Percentiles rank a stretch among this genome's conserved stretches.
phyloP scores from a whole-genome alignment of 2,329 filamentous ascomycete genomes.

The Epichloe gansuensis region DNA sequence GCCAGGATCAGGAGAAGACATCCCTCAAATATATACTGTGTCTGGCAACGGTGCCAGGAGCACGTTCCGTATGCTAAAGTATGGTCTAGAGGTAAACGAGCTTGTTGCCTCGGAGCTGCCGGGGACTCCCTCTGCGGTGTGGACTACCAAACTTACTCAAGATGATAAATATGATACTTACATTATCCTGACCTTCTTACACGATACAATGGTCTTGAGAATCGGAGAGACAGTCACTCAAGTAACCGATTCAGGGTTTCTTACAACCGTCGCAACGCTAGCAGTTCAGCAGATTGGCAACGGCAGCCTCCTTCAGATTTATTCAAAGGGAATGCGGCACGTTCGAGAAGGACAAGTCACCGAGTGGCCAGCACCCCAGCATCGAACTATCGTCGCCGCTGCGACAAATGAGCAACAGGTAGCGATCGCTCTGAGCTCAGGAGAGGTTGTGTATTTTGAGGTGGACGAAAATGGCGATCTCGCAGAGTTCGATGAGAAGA shows the following conservation, averaged over 20 bases:
- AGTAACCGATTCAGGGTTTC: conserved; percentile 83
- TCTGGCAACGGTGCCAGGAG: conserved; percentile 82
- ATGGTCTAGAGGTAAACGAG: conserved; percentile 85
- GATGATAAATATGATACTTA: conserved; percentile 84
- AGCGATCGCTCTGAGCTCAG: conserved; percentile 83
- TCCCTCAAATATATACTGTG: conserved; percentile 88
- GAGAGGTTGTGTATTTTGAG: conserved; percentile 96
- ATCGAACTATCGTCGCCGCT: conserved; percentile 88
- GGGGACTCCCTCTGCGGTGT: conserved; percentile 78
- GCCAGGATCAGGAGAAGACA: conserved; percentile 61
- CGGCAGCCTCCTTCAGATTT: conserved; percentile 82
- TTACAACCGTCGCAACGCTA: conserved; percentile 76
- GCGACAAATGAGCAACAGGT: conserved; percentile 93
- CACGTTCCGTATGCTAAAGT: conserved; percentile 80
- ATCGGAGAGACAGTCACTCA: conserved; percentile 96
- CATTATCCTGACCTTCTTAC: conserved; percentile 85
- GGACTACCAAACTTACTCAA: conserved; percentile 80
- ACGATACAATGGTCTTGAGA: conserved; percentile 83
- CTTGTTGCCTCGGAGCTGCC: conserved; percentile 90
- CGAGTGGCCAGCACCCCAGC: conserved; percentile 86
- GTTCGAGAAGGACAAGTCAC: conserved; percentile 70
- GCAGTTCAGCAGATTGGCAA: conserved; percentile 91
- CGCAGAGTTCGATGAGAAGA: conserved; percentile 88
- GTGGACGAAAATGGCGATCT: conserved; percentile 85
- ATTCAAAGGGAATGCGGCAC: conserved; percentile 87